Evolutionary conservation across 768 basidiomycete species (phyloP).

Genomic region (Tephrocybe rancida): DNA sequence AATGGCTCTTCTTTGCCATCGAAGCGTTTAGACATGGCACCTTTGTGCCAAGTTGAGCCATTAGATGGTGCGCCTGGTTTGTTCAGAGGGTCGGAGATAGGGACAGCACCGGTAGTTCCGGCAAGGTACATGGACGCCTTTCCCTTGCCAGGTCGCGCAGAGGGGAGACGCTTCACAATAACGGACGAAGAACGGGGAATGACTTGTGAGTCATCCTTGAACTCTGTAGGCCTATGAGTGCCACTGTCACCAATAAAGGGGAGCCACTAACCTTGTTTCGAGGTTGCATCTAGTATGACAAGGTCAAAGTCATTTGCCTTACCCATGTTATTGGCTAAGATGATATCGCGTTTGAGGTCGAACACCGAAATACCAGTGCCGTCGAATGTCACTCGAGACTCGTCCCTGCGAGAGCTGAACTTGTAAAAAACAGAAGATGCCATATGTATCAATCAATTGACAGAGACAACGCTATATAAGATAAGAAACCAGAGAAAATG

Average conservation of each 20-base stretch:
- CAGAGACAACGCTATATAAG: conserved; percentile 30
- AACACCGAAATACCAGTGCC: conserved; percentile 99
- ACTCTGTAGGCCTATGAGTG: conserved; percentile 53
- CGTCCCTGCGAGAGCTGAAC: conserved; percentile 94
- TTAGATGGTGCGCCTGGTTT: conserved; percentile 33
- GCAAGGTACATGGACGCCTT: conserved; percentile 79
- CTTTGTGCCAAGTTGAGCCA: conserved; percentile 61
- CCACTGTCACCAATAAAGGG: conserved; percentile 6
- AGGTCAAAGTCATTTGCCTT: conserved; percentile 98
- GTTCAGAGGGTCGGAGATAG: conserved; percentile 50
- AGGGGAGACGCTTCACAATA: conserved; percentile 87
- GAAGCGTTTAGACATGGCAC: conserved; percentile 86
- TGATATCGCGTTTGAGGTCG: conserved; percentile 98
- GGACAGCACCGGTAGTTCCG: conserved; percentile 40
- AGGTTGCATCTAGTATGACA: conserved; percentile 78
- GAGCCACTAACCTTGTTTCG: conserved; percentile 79
- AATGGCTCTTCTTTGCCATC: conserved; percentile 76
- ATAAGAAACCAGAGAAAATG: conserved; percentile 9
- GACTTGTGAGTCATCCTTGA: conserved; percentile 87
- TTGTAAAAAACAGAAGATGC: conserved; percentile 97
- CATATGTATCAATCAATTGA: conserved; percentile 56
- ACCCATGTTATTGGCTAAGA: conserved; percentile 92
- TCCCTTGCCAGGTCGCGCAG: conserved; percentile 79
- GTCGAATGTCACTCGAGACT: conserved; percentile 95
- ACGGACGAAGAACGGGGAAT: conserved; percentile 96